Base-by-base conservation (phyloP, 306 rosid genomes). In the Cucurbita maxima region DNA sequence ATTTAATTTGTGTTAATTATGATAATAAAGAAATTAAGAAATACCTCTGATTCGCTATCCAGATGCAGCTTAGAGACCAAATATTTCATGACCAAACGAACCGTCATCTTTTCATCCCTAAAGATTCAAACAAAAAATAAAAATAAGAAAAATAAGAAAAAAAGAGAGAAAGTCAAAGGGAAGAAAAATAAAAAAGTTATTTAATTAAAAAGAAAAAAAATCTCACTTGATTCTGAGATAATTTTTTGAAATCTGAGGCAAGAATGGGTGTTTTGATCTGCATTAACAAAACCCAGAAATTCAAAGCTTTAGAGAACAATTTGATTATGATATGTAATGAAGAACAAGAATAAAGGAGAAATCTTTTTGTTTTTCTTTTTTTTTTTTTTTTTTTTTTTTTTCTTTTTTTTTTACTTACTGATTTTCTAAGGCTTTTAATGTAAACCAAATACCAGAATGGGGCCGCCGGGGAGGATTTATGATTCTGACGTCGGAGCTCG, bases 31-130 rank as follows among this genome's bases (percentile, higher is more conserved):
- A 30, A 30, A 30, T 30, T 30, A 30, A 30, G 43, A 63, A 79
- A 77, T 89, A 95, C 99, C 99, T 95, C 97, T 48, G 91, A 91
- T 89, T 95, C 99, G 87, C 79, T 88, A 8, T 91, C 89, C 75
- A 95, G 84, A 77, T 84, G 83, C 78, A 95, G 88, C 83, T 94
- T 91, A 62, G 83, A 84, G 79, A 83, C 96, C 87, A 94, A 82
- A 83, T 91, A 95, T 86, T 95, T 95, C 69, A 86, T 81, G 47
- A 95, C 82, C 86, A 89, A 88, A 78, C 97, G 88, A 80, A 95
- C 91, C 64, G 96, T 89, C 96, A 89, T 95, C 78, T 83, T 89
- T 86, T 95, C 96, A 75, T 95, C 99, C 81, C 97, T 92, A 45
- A 15, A 20, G 37, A 48, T 64, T 78, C 40, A 4, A 52, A 68